Evolutionary conservation across 176 grass and related monocot species (phyloP), one percentile per base, ranked within the genome.

Genomic region (Aegilops bicornis): DNA sequence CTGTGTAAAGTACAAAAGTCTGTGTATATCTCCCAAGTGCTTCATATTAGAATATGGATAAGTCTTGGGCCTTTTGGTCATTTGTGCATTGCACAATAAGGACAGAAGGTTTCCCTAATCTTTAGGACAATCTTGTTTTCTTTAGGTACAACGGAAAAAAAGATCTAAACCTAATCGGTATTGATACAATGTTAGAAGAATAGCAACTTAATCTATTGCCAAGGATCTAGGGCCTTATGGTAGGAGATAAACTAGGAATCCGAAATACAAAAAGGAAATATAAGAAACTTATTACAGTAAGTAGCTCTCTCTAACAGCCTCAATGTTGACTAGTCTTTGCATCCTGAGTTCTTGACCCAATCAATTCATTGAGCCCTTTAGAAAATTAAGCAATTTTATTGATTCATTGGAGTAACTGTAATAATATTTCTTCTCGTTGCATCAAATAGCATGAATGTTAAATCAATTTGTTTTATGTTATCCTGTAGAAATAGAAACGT

Each of bases 361-460:
- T 69, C 17, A 32, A 56, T 78, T 78, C 16, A 68, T 17, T 78
- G 27, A 67, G 20, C 7, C 60, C 22, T 64, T 13, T 6, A 11
- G 39, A 52, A 54, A 65, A 52, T 23, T 11, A 78, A 67, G 33
- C 32, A 74, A 61, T 68, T 54, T 47, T 16, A 19, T 77, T 31
- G 33, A 31, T 73, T 25, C 25, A 67, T 45, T 64, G 13, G 37
- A 58, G 17, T 68, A 16, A 20, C 78, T 79, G 54, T 64, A n/a
- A 48, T 73, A 37, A 22, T 23, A 69, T 71, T 83, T 88, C 6
- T 84, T 72, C 84, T 50, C 19, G 12, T 72, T 62, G 50, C 35
- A 45, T 80, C 10, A 30, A 79, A 72, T 33, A 79, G 25, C 64
- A 80, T 77, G 71, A 65, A 64, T 33, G 35, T 12, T 17, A 76